phyloP scores from a whole-genome alignment of 352 stramenopile genomes.

The Plasmopara halstedii region DNA sequence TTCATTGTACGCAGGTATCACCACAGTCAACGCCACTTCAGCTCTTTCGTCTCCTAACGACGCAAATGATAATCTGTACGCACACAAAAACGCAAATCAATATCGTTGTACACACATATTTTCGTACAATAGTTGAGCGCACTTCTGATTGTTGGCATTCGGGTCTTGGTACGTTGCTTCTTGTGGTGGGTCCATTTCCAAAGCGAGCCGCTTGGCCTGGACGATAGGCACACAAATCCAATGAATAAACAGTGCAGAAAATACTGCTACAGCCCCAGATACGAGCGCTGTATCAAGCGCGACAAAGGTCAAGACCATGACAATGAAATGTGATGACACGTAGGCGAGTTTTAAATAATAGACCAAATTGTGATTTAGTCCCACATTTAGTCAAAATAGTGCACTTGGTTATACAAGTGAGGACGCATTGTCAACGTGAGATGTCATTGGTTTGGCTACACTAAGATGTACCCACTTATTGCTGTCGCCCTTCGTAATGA shows the following conservation, averaged over 20 bases:
- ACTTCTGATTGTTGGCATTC: conserved; percentile 29
- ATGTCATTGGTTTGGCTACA: conserved; percentile 21
- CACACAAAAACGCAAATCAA: conserved; percentile 2
- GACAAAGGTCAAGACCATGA: conserved; percentile 8
- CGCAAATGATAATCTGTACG: conserved; percentile 37
- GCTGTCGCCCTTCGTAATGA: conserved; percentile 34
- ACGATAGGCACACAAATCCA: conserved; percentile 56
- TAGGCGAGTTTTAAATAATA: conserved; percentile 5
- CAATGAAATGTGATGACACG: conserved; percentile 5
- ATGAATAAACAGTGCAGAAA: conserved; percentile 27
- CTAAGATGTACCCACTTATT: conserved; percentile 58
- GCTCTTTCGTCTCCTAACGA: conserved; percentile 51
- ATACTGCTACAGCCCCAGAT: conserved; percentile 18
- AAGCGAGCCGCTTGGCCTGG: conserved; percentile 42
- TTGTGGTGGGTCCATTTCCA: conserved; percentile 39
- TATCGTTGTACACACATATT: background rate
- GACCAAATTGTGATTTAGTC: conserved; percentile 12
- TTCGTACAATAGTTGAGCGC: conserved; percentile 5
- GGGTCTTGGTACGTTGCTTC: conserved; percentile 58
- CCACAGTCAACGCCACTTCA: conserved; percentile 72
- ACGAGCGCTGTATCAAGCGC: conserved; percentile 13
- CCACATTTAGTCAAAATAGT: conserved; percentile 1
- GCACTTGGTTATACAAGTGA: conserved; percentile 10
- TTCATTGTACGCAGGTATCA: conserved; percentile 95
- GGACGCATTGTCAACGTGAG: conserved; percentile 9